These are phyloP conservation scores for Paraconiothyrium sp. DNA, from an alignment of 2,329 filamentous ascomycete genomes.

Conservation along the genomic window DNA sequence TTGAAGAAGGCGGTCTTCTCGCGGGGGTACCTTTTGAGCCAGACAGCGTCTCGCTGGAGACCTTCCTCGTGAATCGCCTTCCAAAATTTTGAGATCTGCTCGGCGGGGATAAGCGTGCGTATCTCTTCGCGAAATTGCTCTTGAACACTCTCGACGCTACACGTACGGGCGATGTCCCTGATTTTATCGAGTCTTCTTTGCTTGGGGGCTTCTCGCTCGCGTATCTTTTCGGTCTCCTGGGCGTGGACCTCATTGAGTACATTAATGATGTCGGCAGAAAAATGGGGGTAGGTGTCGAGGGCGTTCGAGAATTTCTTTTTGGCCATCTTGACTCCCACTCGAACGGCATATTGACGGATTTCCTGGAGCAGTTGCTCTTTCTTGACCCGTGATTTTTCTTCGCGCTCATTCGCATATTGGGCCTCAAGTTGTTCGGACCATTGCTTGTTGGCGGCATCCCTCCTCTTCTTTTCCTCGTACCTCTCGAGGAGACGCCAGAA, in stretches of 20 bases:
- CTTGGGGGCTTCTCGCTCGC: neutral
- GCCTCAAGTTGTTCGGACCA: neutral
- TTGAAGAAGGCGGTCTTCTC: no score
- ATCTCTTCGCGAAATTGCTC: no score
- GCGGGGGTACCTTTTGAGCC: no score
- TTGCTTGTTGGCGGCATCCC: neutral
- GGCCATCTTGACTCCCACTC: neutral
- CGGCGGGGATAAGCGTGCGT: no score
- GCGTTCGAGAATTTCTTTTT: neutral
- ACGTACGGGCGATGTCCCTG: neutral
- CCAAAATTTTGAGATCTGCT: no score
- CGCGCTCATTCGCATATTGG: neutral
- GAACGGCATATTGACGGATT: neutral
- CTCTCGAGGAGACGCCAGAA: neutral
- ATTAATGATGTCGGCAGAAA: neutral
- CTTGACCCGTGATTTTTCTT: neutral
- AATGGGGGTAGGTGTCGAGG: neutral
- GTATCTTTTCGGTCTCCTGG: neutral
- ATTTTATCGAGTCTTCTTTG: neutral
- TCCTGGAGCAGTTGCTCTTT: neutral
- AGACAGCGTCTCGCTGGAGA: no score
- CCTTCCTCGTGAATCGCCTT: no score
- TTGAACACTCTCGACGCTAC: neutral
- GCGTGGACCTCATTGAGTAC: neutral
- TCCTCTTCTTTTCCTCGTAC: neutral